Evolutionary conservation across 1,284 basidiomycete species (phyloP).

Genomic region (Ceratorhiza oryzae-sativae): DNA sequence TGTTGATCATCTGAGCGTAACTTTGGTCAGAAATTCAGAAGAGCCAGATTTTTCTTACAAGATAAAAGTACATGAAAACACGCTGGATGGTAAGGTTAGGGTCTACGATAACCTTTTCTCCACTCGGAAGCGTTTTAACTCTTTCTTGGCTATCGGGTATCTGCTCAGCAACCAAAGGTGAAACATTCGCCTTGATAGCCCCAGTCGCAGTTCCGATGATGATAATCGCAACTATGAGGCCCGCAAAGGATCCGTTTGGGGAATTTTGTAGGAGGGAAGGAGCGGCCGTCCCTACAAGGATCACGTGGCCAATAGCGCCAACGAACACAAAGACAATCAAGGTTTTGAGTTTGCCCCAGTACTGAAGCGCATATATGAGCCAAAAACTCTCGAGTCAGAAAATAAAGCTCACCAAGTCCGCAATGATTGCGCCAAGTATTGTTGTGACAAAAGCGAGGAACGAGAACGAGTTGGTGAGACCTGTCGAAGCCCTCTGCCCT

Average conservation of each 20-base stretch:
- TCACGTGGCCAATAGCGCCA: constrained; percentile 12
- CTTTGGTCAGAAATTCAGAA: background rate
- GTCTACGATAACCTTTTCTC: constrained; percentile 55
- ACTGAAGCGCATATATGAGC: background rate
- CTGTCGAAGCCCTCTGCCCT: constrained; percentile 44
- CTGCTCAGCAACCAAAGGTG: constrained; percentile 52
- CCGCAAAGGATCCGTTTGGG: constrained; percentile 50
- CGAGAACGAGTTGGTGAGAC: constrained; percentile 30
- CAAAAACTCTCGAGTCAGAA: background rate
- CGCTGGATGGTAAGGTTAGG: constrained; percentile 51
- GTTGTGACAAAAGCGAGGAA: constrained; percentile 4
- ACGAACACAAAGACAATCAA: background rate
- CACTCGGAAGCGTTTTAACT: constrained; percentile 44
- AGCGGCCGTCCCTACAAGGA: constrained; percentile 6
- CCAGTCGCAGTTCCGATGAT: constrained; percentile 54
- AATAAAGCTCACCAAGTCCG: background rate
- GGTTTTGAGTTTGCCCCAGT: constrained; percentile 12
- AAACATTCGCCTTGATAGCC: constrained; percentile 51
- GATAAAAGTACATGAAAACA: constrained; percentile 45
- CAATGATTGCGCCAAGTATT: constrained; percentile 12
- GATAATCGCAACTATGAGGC: constrained; percentile 51
- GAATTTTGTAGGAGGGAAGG: constrained; percentile 39
- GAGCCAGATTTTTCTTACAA: constrained; percentile 39
- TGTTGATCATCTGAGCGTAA: constrained; percentile 53
- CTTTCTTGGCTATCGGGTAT: constrained; percentile 39